These are phyloP conservation scores for Pichia cabralensis DNA, from an alignment of 805 yeast species.

Conservation along the genomic window DNA sequence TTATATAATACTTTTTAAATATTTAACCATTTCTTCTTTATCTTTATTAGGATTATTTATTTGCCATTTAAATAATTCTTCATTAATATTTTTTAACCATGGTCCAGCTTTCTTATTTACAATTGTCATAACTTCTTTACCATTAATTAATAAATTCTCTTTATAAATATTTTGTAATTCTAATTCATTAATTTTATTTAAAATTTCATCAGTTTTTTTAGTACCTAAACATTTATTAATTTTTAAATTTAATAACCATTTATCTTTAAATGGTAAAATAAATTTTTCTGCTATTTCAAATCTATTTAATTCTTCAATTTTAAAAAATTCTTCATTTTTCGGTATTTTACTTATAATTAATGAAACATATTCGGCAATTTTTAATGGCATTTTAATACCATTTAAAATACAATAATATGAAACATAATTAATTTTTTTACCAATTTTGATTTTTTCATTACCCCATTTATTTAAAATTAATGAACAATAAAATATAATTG, in stretches of 20 bases:
- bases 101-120: constrained; percentile 69
- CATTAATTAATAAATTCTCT: constrained; percentile 63
- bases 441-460: constrained; percentile 22
- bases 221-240: constrained; percentile 16
- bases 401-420: constrained; percentile 48
- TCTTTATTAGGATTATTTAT: constrained; percentile 55
- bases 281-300: constrained; percentile 48
- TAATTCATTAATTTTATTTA: constrained; percentile 23
- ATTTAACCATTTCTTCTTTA: constrained; percentile 45
- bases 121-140: constrained; percentile 50
- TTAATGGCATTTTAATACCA: constrained; percentile 57
- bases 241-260: constrained; percentile 35
- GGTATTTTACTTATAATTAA: no score
- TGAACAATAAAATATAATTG: constrained; percentile 34
- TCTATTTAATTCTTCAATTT: constrained; percentile 22
- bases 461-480: constrained; percentile 43
- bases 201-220: constrained; percentile 26
- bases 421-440: constrained; percentile 27
- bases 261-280: constrained; percentile 42
- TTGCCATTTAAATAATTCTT: constrained; percentile 61
- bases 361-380: constrained; percentile 42
- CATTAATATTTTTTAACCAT: constrained; percentile 60
- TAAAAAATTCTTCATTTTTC: constrained; percentile 22
- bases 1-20: constrained; percentile 15
- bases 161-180: constrained; percentile 34